Conservation (phyloP, 225 moss, liverwort and hornwort species). For the Marchantia paleacea region DNA sequence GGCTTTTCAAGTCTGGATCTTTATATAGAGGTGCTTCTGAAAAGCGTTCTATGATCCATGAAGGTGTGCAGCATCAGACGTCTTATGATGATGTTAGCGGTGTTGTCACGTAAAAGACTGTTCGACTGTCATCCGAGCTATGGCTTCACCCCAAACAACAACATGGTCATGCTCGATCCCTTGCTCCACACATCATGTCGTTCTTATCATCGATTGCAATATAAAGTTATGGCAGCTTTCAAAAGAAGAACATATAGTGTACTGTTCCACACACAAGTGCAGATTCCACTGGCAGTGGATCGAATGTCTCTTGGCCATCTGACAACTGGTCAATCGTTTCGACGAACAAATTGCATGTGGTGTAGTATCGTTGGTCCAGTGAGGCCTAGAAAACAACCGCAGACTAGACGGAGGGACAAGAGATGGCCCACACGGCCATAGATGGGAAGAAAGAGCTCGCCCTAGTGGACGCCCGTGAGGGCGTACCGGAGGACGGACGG, state of each 20-base stretch:
- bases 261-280: not conserved
- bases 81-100: not conserved
- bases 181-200: no score
- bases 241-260: not conserved
- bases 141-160: not conserved
- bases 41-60: no score
- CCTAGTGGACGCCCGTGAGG: not conserved
- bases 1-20: no score
- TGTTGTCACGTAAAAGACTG: not conserved
- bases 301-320: not conserved
- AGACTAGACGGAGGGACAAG: not conserved
- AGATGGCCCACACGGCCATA: not conserved
- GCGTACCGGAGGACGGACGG: not conserved
- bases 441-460: not conserved
- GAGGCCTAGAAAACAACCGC: not conserved
- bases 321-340: not conserved
- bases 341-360: not conserved
- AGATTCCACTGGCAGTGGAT: not conserved
- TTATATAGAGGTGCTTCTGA: not conserved
- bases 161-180: no score
- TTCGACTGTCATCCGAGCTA: not conserved
- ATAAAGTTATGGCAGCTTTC: not conserved
- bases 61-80: not conserved
- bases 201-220: not conserved
- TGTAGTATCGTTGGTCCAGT: not conserved